Evolutionary conservation across 2,329 filamentous ascomycete species (phyloP).

Genomic region (Cadophora malorum): DNA sequence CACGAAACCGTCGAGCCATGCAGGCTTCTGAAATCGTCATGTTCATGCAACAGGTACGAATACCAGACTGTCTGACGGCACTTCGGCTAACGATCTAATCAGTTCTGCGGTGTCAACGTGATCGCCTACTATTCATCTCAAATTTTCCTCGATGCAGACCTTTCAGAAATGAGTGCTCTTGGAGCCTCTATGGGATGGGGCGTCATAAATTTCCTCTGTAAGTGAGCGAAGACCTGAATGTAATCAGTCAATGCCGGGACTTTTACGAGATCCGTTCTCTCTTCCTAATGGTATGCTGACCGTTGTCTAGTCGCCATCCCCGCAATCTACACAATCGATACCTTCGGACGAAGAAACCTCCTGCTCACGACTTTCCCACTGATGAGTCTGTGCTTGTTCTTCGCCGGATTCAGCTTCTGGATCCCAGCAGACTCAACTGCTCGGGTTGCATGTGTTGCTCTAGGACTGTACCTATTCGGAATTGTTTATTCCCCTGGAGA

Average conservation of each 20-base stretch:
- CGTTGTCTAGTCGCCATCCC: slow-evolving; percentile 55
- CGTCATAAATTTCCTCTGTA: slow-evolving; percentile 65
- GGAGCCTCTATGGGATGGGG: slow-evolving; percentile 67
- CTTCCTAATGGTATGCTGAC: background rate
- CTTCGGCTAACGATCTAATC: background rate
- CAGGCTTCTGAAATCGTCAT: slow-evolving; percentile 80
- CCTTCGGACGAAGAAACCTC: slow-evolving; percentile 68
- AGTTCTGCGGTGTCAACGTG: slow-evolving; percentile 57
- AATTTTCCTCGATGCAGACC: slow-evolving; percentile 63
- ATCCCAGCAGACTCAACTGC: slow-evolving; percentile 51
- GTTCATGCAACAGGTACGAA: slow-evolving; percentile 63
- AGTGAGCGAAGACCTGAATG: background rate
- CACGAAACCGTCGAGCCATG: slow-evolving; percentile 72
- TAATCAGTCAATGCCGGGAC: background rate
- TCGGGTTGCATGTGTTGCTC: slow-evolving; percentile 49
- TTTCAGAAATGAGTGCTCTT: slow-evolving; percentile 58
- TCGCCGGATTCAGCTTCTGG: slow-evolving; percentile 55
- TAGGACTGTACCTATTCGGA: slow-evolving; percentile 22
- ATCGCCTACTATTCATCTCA: slow-evolving; percentile 65
- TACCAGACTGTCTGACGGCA: background rate
- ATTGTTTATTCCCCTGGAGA: slow-evolving; percentile 64
- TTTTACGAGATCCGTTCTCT: background rate
- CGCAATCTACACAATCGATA: slow-evolving; percentile 70
- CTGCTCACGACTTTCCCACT: slow-evolving; percentile 68
- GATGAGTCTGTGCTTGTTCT: slow-evolving; percentile 53